Conservation (phyloP, 2,329 filamentous ascomycete genomes). For the Fusarium sp. region DNA sequence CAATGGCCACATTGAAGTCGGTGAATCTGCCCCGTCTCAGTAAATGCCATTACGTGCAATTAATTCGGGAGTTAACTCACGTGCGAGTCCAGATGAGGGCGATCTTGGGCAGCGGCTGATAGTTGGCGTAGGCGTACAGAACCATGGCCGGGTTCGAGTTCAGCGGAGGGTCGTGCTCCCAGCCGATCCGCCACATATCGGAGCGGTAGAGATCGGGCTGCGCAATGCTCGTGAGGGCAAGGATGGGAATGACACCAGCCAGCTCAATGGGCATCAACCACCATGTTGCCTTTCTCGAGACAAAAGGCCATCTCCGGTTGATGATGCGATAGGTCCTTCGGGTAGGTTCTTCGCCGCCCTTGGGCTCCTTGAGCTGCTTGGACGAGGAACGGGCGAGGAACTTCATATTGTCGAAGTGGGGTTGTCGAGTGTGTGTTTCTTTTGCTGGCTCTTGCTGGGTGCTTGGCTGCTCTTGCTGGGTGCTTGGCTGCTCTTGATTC, state of each 20-base stretch:
- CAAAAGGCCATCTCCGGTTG: constrained; percentile 64
- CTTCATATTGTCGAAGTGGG: constrained; percentile 37
- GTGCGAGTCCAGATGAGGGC: constrained; percentile 76
- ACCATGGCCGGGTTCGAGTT: constrained; percentile 76
- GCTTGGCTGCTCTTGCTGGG: constrained; percentile 26
- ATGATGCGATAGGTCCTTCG: constrained; percentile 60
- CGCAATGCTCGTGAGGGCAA: constrained; percentile 76
- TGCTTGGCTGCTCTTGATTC: constrained; percentile 33
- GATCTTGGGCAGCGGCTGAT: constrained; percentile 65
- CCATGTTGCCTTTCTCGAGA: constrained; percentile 62
- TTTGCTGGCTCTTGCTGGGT: not conserved
- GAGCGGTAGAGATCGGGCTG: constrained; percentile 76
- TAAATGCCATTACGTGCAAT: not conserved
- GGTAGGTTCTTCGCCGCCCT: constrained; percentile 25
- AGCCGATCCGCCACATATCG: constrained; percentile 75
- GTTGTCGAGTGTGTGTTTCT: not conserved
- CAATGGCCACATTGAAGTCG: constrained; percentile 77
- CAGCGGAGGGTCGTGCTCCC: constrained; percentile 65
- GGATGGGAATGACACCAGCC: constrained; percentile 66
- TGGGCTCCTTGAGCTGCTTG: constrained; percentile 23
- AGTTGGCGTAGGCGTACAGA: constrained; percentile 77
- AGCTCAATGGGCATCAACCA: constrained; percentile 72
- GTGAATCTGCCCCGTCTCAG: constrained; percentile 64
- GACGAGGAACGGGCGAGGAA: constrained; percentile 1
- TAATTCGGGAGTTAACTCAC: constrained; percentile 59